A percentile compares a stretch with the other conserved stretches of the same genome.
phyloP scores from a whole-genome alignment of 2,329 filamentous ascomycete species.

The Periconia sp. region DNA sequence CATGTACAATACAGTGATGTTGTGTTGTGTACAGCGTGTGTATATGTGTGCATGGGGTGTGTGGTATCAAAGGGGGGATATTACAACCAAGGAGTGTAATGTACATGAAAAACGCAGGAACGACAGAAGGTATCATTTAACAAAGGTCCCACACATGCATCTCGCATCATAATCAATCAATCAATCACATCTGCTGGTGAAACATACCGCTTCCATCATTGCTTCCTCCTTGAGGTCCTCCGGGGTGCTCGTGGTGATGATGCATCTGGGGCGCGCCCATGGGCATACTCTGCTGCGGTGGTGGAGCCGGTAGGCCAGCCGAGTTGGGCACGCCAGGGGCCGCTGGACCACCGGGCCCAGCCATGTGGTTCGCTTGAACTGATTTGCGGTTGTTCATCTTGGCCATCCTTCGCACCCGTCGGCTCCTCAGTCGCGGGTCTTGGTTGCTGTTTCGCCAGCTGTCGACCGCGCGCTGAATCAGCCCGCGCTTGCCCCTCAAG shows the following conservation, averaged over 20 bases:
- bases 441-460: slow-evolving; percentile 99
- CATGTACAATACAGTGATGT: slow-evolving; percentile 22
- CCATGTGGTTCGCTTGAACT: slow-evolving; percentile 66
- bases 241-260: slow-evolving; percentile 74
- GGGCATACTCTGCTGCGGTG: slow-evolving; percentile 66
- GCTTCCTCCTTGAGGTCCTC: slow-evolving; percentile 66
- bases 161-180: slow-evolving; percentile 43
- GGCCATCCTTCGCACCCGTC: slow-evolving; percentile 90
- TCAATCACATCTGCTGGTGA: slow-evolving; percentile 75
- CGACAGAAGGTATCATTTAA: slow-evolving; percentile 45
- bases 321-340: slow-evolving; percentile 66
- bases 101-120: slow-evolving; percentile 45
- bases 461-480: slow-evolving; percentile 96
- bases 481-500: slow-evolving; percentile 86
- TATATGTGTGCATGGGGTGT: slow-evolving; percentile 33
- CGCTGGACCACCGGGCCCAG: slow-evolving; percentile 62
- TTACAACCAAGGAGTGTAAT: slow-evolving; percentile 48
- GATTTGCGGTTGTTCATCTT: slow-evolving; percentile 90
- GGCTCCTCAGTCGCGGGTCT: slow-evolving; percentile 85
- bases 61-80: slow-evolving; percentile 42
- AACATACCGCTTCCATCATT: slow-evolving; percentile 97
- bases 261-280: slow-evolving; percentile 66
- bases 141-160: slow-evolving; percentile 37
- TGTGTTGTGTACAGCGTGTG: slow-evolving; percentile 16
- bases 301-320: slow-evolving; percentile 61